Evolutionary conservation across 495 filamentous ascomycete species (phyloP).

Genomic region (Tuber melanosporum): DNA sequence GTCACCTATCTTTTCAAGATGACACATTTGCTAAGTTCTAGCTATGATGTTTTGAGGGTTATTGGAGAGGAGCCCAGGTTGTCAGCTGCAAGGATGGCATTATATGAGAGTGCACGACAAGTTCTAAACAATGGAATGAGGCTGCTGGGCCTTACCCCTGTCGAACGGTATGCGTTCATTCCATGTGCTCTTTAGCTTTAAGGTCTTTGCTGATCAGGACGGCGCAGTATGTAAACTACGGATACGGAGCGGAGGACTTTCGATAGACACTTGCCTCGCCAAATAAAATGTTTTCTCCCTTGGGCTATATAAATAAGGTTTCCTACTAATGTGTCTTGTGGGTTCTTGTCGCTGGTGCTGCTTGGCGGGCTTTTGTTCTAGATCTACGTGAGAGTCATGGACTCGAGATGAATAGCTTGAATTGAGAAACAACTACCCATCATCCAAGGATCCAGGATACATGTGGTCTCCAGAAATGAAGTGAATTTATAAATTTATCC

Average conservation of each 20-base stretch:
- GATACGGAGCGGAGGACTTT: background rate
- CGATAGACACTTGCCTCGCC: background rate
- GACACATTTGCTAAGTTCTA: slow-evolving; percentile 75
- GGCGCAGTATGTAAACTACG: background rate
- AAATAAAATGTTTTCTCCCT: background rate
- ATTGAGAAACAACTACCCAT: background rate
- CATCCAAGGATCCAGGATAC: background rate
- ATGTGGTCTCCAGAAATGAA: background rate
- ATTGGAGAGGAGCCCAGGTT: slow-evolving; percentile 65
- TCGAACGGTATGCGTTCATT: slow-evolving; percentile 49
- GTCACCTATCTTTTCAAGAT: slow-evolving; percentile 82
- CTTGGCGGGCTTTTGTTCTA: background rate
- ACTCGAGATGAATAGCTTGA: background rate
- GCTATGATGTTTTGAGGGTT: slow-evolving; percentile 75
- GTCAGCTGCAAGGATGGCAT: slow-evolving; percentile 70
- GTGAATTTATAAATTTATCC: background rate
- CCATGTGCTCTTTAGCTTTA: background rate
- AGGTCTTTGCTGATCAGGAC: background rate
- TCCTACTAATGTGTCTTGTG: background rate
- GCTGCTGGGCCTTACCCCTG: slow-evolving; percentile 69
- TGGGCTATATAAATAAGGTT: background rate
- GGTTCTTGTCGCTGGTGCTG: background rate
- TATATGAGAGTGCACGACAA: slow-evolving; percentile 71
- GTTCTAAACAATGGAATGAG: slow-evolving; percentile 81
- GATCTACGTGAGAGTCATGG: background rate